A percentile compares a stretch with the other conserved stretches of the same genome.
Conservation (phyloP, 257 asterid genomes). For the Solanum dulcamara region DNA sequence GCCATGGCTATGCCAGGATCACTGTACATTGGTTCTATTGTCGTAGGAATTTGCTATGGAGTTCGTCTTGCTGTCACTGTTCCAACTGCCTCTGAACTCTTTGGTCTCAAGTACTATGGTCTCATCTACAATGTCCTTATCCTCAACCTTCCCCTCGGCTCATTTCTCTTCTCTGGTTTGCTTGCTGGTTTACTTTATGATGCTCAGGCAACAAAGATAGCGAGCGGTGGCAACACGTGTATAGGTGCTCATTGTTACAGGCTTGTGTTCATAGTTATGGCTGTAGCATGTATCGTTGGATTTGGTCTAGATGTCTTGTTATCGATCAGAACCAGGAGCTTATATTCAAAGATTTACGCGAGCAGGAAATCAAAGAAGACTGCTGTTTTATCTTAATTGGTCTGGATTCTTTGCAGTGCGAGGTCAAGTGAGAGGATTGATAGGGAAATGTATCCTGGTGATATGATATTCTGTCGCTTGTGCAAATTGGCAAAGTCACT, state of each 20-base stretch:
- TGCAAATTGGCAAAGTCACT: neutral
- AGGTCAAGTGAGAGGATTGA: neutral
- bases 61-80: constrained; percentile 50
- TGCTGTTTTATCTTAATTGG: neutral
- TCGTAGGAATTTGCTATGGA: constrained; percentile 63
- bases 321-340: constrained; percentile 25
- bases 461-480: neutral
- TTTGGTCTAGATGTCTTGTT: constrained; percentile 41
- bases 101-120: constrained; percentile 68
- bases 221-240: constrained; percentile 56
- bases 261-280: constrained; percentile 52
- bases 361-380: constrained; percentile 20
- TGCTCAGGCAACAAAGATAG: constrained; percentile 32
- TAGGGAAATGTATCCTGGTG: neutral
- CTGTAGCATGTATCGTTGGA: constrained; percentile 40
- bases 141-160: constrained; percentile 62
- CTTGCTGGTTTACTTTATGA: constrained; percentile 62
- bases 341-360: constrained; percentile 33
- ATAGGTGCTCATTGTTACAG: constrained; percentile 60
- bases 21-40: constrained; percentile 51
- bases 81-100: constrained; percentile 63
- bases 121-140: constrained; percentile 62
- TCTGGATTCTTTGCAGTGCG: neutral
- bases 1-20: constrained; percentile 63
- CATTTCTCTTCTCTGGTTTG: constrained; percentile 68